These are phyloP conservation scores for Colletotrichum brevisporum DNA, from an alignment of 2,329 filamentous ascomycete genomes.

Conservation along the genomic window DNA sequence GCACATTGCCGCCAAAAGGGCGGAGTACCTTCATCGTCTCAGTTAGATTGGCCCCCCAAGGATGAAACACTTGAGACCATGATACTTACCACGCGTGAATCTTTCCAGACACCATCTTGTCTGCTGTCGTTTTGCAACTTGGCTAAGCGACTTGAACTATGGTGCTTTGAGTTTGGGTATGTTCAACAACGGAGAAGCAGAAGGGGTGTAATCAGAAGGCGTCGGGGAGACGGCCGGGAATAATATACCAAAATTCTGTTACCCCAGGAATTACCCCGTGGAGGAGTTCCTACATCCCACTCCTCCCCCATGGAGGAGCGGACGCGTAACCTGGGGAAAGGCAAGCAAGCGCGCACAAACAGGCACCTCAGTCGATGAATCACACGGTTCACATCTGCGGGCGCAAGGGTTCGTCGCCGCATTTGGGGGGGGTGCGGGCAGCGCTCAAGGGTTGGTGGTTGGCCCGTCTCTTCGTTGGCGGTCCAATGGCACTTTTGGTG, in stretches of 20 bases:
- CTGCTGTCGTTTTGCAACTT: not conserved
- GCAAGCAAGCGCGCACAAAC: not conserved
- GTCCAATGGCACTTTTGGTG: conserved; percentile 12
- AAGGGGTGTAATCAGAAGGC: not conserved
- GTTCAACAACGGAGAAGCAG: not conserved
- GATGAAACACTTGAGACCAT: not conserved
- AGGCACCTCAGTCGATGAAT: conserved; percentile 18
- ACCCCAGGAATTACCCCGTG: not conserved
- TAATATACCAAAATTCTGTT: conserved; percentile 8
- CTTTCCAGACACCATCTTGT: conserved; percentile 32
- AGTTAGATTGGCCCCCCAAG: not conserved
- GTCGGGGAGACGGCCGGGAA: conserved; percentile 6
- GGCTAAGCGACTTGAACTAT: not conserved
- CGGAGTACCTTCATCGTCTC: conserved; percentile 64
- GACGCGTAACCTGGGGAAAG: conserved; percentile 8
- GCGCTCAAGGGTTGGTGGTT: not conserved
- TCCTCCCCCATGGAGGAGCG: not conserved
- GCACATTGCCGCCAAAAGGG: conserved; percentile 77
- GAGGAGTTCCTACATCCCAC: not conserved
- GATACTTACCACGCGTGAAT: conserved; percentile 15
- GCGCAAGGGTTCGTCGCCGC: conserved; percentile 1
- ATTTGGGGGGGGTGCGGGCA: not conserved
- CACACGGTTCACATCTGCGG: conserved; percentile 7
- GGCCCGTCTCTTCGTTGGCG: conserved; percentile 1
- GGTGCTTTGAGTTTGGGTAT: not conserved